Conservation (phyloP, 2,329 filamentous ascomycete species). For the Coleophoma eucalyptorum region DNA sequence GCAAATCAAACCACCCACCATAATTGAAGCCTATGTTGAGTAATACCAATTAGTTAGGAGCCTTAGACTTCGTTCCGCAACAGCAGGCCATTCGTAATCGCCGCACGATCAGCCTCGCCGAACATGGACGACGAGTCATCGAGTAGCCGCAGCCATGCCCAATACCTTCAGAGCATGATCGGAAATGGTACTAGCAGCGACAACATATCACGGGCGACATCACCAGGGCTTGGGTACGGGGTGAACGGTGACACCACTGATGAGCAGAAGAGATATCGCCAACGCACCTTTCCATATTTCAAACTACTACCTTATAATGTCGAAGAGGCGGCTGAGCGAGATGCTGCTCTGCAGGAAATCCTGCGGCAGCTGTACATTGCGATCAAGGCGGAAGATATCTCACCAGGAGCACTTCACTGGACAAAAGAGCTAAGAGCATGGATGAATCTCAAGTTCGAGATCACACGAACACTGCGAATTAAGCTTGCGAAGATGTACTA, state of each 20-base stretch:
- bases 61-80: too few species aligned
- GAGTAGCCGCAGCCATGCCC: conserved; percentile 24
- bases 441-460: conserved; percentile 96
- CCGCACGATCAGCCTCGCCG: conserved; percentile 1
- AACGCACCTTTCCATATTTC: conserved; percentile 91
- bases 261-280: conserved; percentile 64
- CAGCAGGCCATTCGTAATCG: neutral
- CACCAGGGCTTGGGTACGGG: conserved; percentile 64
- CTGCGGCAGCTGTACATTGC: conserved; percentile 92
- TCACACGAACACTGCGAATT: conserved; percentile 77
- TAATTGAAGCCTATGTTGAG: too few species aligned
- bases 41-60: too few species aligned
- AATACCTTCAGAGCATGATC: conserved; percentile 20
- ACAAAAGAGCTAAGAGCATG: conserved; percentile 93
- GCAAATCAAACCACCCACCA: too few species aligned
- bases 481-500: conserved; percentile 90
- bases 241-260: conserved; percentile 44
- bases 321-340: conserved; percentile 74
- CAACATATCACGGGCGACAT: conserved; percentile 80
- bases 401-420: conserved; percentile 92
- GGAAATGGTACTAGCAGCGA: conserved; percentile 39
- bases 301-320: conserved; percentile 83
- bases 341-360: conserved; percentile 79
- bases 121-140: conserved; percentile 24
- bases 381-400: conserved; percentile 89